Evolutionary conservation across 805 yeast genomes (phyloP).

Genomic region (Starmerella sp.): DNA sequence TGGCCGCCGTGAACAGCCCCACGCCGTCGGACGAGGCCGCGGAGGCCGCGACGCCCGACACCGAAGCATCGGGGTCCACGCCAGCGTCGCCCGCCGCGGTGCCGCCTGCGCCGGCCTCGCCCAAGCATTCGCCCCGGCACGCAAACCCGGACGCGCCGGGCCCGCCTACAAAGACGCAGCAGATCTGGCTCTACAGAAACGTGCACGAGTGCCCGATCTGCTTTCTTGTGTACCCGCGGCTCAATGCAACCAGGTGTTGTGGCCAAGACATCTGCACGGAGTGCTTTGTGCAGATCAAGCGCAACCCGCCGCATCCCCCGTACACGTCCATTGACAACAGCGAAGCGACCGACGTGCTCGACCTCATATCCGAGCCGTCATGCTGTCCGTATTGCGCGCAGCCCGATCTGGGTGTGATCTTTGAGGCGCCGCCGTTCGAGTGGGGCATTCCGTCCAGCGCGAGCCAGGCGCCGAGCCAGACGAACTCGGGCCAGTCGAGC

Average conservation of each 20-base stretch:
- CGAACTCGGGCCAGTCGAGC: background rate
- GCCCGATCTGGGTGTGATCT: constrained; percentile 73
- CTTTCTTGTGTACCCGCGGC: constrained; percentile 69
- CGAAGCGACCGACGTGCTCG: constrained; percentile 27
- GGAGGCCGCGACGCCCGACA: background rate
- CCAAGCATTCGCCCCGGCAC: background rate
- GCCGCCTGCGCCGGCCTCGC: background rate
- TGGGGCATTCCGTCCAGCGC: constrained; percentile 26
- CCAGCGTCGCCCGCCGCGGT: background rate
- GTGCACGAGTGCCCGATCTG: constrained; percentile 90
- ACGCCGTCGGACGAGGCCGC: background rate
- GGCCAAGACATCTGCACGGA: constrained; percentile 89
- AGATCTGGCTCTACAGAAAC: constrained; percentile 50
- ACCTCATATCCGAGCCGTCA: constrained; percentile 73
- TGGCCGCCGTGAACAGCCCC: constrained; percentile 20
- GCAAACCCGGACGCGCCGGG: constrained; percentile 12
- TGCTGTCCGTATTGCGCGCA: constrained; percentile 90
- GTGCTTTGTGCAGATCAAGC: constrained; percentile 90
- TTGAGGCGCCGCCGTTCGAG: constrained; percentile 56
- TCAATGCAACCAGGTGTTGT: constrained; percentile 80
- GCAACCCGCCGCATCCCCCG: constrained; percentile 88
- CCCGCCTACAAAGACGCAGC: constrained; percentile 20
- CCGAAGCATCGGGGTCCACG: background rate
- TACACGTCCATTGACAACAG: constrained; percentile 48
- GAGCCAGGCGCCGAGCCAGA: background rate